Evolutionary conservation across 345 rosid species (phyloP).

Genomic region (Mangifera indica): DNA sequence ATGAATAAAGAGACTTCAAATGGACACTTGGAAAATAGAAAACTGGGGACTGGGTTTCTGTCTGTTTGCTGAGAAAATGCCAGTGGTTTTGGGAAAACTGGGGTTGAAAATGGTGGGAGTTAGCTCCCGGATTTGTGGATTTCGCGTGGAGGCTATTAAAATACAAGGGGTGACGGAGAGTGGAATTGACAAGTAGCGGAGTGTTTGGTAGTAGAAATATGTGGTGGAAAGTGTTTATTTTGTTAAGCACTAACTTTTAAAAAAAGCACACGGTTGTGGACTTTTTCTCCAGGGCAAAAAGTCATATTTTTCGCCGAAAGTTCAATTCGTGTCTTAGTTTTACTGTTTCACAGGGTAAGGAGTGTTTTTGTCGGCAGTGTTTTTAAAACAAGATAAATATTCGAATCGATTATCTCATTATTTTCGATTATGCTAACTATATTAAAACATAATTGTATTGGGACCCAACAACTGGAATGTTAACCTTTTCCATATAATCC

Average conservation of each 20-base stretch:
- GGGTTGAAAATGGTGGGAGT: background rate
- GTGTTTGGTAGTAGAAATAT: background rate
- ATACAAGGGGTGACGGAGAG: constrained; percentile 10
- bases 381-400: too few species aligned
- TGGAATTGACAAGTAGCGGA: background rate
- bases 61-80: constrained; percentile 2
- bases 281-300: background rate
- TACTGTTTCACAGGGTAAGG: too few species aligned
- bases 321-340: too few species aligned
- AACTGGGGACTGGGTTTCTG: background rate
- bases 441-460: constrained; percentile 9
- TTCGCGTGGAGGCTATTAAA: background rate
- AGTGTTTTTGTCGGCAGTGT: too few species aligned
- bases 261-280: background rate
- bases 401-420: too few species aligned
- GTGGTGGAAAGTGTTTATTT: background rate
- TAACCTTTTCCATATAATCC: constrained; percentile 35
- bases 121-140: constrained; percentile 23
- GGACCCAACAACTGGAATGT: constrained; percentile 46
- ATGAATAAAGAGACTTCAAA: too few species aligned
- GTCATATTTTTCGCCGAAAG: too few species aligned
- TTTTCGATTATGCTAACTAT: too few species aligned
- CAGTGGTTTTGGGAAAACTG: constrained; percentile 16
- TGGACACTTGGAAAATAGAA: background rate
- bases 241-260: too few species aligned